Conservation (phyloP, 129 eudicot genomes). For the Lactuca sativa region DNA sequence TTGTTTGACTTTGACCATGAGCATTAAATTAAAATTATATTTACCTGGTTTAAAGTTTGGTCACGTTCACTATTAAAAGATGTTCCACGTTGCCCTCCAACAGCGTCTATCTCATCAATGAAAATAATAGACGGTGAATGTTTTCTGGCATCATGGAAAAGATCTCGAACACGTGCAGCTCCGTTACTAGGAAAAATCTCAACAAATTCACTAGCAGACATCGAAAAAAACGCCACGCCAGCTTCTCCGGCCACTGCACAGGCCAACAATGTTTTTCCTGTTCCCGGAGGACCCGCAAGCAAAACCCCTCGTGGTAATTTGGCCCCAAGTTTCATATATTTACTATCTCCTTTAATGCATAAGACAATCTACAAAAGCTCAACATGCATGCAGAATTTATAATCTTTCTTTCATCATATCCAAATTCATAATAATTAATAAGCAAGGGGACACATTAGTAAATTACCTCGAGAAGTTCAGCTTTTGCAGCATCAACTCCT, state of each 20-base stretch:
- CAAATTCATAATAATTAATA: not conserved
- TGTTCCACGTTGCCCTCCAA: conserved; percentile 64
- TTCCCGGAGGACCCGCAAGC: conserved; percentile 60
- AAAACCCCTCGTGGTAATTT: conserved; percentile 40
- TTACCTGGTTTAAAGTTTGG: conserved; percentile 60
- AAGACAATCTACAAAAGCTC: conserved; percentile 27
- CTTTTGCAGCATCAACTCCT: conserved; percentile 1
- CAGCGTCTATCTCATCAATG: conserved; percentile 38
- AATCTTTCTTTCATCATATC: not conserved
- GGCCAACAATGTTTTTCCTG: conserved; percentile 55
- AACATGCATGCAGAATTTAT: not conserved
- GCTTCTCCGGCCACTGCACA: conserved; percentile 53
- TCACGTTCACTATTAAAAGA: conserved; percentile 60
- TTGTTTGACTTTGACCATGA: too few species aligned
- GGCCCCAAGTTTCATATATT: conserved; percentile 43
- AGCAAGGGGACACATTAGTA: not conserved
- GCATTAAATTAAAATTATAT: not conserved
- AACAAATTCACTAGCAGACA: conserved; percentile 38
- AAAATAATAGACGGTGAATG: conserved; percentile 34
- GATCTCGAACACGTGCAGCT: conserved; percentile 41
- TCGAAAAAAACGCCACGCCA: conserved; percentile 36
- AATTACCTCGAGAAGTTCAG: conserved; percentile 39
- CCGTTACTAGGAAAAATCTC: conserved; percentile 40
- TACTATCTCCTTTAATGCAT: conserved; percentile 31
- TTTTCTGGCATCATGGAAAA: conserved; percentile 47